Percentiles rank a stretch among this genome's conserved stretches.
Conservation (phyloP, 352 stramenopile species). For the Peronospora farinosa region DNA sequence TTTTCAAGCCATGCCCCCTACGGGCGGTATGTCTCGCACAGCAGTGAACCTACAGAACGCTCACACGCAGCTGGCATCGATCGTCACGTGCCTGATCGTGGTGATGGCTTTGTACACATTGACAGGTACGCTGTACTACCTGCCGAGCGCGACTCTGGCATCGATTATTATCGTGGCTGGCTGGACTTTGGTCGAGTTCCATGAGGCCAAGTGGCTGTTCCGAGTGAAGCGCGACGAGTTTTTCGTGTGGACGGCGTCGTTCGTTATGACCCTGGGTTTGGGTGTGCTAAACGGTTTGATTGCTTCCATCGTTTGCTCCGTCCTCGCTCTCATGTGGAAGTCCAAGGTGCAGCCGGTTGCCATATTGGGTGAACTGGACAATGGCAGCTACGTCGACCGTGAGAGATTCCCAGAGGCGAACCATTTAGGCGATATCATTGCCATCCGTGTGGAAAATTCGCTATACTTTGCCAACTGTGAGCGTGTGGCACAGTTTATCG, state of each 20-base stretch:
- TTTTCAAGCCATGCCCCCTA: slow-evolving; percentile 19
- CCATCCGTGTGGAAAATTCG: slow-evolving; percentile 14
- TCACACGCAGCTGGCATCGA: slow-evolving; percentile 11
- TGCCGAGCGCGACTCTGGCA: slow-evolving; percentile 14
- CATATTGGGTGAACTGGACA: slow-evolving; percentile 14
- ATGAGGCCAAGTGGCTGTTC: slow-evolving; percentile 18
- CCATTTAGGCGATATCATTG: slow-evolving; percentile 11
- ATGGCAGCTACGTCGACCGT: slow-evolving; percentile 9
- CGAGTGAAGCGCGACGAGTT: slow-evolving; percentile 18
- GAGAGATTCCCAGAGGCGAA: slow-evolving; percentile 16
- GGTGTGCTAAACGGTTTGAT: slow-evolving; percentile 17
- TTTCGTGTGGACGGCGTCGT: slow-evolving; percentile 17
- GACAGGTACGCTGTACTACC: slow-evolving; percentile 13
- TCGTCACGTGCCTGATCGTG: slow-evolving; percentile 15
- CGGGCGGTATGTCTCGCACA: slow-evolving; percentile 14
- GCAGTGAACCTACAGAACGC: slow-evolving; percentile 18
- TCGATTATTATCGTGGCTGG: slow-evolving; percentile 22
- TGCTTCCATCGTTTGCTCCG: slow-evolving; percentile 14
- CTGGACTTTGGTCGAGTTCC: slow-evolving; percentile 14
- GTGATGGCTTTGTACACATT: slow-evolving; percentile 13
- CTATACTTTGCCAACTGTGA: slow-evolving; percentile 20
- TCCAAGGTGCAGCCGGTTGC: slow-evolving; percentile 8
- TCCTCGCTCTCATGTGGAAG: slow-evolving; percentile 19
- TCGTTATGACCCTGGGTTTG: slow-evolving; percentile 8
- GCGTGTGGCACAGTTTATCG: slow-evolving; percentile 15